Evolutionary conservation across 176 grass and related monocot genomes (phyloP).

Genomic region (Thinopyrum elongatum): DNA sequence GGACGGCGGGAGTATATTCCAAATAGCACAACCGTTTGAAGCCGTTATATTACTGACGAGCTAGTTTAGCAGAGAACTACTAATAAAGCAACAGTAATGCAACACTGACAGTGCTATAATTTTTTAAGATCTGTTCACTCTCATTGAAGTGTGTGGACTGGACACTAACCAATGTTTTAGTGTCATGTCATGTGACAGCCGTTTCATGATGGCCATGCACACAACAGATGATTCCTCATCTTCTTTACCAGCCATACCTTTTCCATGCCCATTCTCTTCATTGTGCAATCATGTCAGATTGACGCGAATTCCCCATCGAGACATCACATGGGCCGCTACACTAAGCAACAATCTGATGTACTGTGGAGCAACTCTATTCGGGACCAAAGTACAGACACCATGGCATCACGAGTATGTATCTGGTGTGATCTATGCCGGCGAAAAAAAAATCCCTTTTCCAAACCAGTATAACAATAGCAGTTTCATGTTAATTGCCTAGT

Average conservation of each 20-base stretch:
- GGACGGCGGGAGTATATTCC: too few relatives aligned
- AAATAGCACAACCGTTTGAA: not conserved
- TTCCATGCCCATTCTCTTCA: conserved; percentile 36
- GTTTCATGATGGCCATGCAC: conserved; percentile 29
- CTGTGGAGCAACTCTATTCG: conserved; percentile 23
- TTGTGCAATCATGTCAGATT: conserved; percentile 47
- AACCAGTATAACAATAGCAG: not conserved
- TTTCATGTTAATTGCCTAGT: not conserved
- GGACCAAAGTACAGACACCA: conserved; percentile 24
- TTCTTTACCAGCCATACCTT: conserved; percentile 32
- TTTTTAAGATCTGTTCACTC: not conserved
- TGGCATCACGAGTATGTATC: not conserved
- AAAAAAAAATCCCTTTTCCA: not conserved
- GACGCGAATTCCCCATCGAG: conserved; percentile 6
- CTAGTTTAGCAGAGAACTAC: not conserved
- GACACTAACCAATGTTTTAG: conserved; percentile 22
- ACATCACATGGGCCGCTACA: conserved; percentile 38
- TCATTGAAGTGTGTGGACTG: conserved; percentile 3
- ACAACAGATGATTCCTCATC: conserved; percentile 39
- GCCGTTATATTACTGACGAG: not conserved
- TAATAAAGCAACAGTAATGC: not conserved
- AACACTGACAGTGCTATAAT: not conserved
- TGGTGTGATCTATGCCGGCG: not conserved
- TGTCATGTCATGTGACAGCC: conserved; percentile 29
- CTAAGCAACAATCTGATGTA: conserved; percentile 38